These are phyloP conservation scores for Podaxis sp. DNA, from an alignment of 768 basidiomycete genomes.

Conservation along the genomic window DNA sequence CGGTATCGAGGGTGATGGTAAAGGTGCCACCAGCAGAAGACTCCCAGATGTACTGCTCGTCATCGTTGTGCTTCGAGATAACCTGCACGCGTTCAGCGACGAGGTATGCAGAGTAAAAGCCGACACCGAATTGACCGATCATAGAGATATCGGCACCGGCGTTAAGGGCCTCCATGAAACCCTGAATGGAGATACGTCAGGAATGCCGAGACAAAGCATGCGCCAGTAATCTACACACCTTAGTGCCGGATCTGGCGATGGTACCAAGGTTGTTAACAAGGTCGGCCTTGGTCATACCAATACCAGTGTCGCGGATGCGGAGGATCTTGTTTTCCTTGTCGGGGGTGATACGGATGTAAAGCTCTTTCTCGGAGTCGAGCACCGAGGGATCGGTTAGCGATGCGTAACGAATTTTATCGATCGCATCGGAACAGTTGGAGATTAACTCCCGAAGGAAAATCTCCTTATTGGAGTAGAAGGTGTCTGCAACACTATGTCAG, in stretches of 20 bases:
- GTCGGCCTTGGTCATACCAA: constrained; percentile 99
- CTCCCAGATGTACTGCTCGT: constrained; percentile 99
- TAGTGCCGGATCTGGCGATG: constrained; percentile 92
- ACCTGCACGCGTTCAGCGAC: constrained; percentile 98
- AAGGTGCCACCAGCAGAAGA: constrained; percentile 99
- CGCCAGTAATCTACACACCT: constrained; percentile 41
- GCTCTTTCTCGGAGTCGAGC: constrained; percentile 89
- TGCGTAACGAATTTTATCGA: constrained; percentile 98
- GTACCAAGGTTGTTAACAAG: constrained; percentile 99
- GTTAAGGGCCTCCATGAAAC: constrained; percentile 98
- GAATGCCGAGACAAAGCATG: constrained; percentile 3
- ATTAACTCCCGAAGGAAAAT: constrained; percentile 99
- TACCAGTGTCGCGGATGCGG: constrained; percentile 89
- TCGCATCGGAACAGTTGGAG: constrained; percentile 96
- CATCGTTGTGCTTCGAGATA: constrained; percentile 99
- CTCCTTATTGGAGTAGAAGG: constrained; percentile 99
- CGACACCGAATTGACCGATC: constrained; percentile 99
- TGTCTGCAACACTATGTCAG: constrained; percentile 51
- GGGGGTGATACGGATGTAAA: constrained; percentile 90
- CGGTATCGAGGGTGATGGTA: constrained; percentile 92
- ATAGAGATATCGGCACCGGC: constrained; percentile 90
- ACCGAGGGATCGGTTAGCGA: constrained; percentile 90
- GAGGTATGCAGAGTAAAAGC: constrained; percentile 99
- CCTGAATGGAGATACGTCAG: constrained; percentile 42
- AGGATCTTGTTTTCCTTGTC: constrained; percentile 96